Base-by-base conservation (phyloP, 169 alveolate genomes). In the Plasmodium gonderi region DNA sequence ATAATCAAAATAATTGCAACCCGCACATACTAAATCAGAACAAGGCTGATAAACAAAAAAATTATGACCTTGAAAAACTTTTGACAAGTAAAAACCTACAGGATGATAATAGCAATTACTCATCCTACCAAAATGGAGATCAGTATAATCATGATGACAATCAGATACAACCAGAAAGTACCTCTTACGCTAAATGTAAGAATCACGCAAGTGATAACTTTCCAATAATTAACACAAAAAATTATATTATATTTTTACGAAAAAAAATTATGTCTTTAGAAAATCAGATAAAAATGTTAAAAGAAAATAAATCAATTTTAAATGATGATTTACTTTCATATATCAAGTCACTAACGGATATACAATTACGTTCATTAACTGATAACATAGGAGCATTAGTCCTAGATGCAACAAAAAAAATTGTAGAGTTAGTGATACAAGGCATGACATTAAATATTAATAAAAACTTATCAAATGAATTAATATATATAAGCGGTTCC, bases 361-460 rank as follows among this genome's bases (percentile, higher is more conserved):
- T 80, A 6, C 96, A 95, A 38, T 83, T 94, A 1, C 94, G 95
- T 69, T 80, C 97, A 36, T 51, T 96, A 17, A 91, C 96, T 14
- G 97, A 96, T 23, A 96, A 96, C 67, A 87, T 96, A 31, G 94
- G 95, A 47, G 65, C 96, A n/a, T 92, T 91, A 17, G 97, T 96
- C 17, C 60, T 96, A 29, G 97, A 96, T 69, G 97, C 97, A 33
- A 96, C 96, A 90, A 91, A 95, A 31, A 83, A 79, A 92, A 91
- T 95, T 38, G 94, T 95, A 8, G 96, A 95, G 44, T 23, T 79
- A 60, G 96, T 92, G 76, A 94, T 95, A 31, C 95, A 95, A 74
- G 92, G 95, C 31, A 92, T 95, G 91, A 94, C 96, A 20, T 92
- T 91, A 31, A 85, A 90, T 81, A 69, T 81, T 44, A 64, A 64